Evolutionary conservation across 306 rosid genomes (phyloP).

Genomic region (Ormosia emarginata): DNA sequence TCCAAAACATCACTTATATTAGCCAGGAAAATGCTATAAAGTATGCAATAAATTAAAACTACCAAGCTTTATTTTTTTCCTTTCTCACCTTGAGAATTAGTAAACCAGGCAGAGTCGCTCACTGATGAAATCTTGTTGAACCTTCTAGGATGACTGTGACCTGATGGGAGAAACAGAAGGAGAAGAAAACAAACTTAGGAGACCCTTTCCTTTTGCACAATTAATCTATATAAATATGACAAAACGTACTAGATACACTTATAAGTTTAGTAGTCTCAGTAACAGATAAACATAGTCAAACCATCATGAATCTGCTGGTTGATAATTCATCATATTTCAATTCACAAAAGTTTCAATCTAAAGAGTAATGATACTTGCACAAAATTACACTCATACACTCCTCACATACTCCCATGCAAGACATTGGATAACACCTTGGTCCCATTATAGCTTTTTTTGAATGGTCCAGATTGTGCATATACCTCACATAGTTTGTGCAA

Average conservation of each 20-base stretch:
- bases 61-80: not conserved
- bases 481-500: not conserved
- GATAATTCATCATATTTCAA: not conserved
- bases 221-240: not conserved
- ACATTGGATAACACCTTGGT: not conserved
- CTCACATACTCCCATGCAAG: not conserved
- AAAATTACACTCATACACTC: not conserved
- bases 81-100: slow-evolving; percentile 7
- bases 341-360: not conserved
- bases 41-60: slow-evolving; percentile 8
- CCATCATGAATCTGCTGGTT: not conserved
- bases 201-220: not conserved
- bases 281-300: not conserved
- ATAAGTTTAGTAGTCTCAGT: not conserved
- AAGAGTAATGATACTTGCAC: not conserved
- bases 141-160: slow-evolving; percentile 20
- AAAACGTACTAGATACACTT: not conserved
- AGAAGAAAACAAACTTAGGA: slow-evolving; percentile 4
- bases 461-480: not conserved
- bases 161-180: slow-evolving; percentile 5
- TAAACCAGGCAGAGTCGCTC: slow-evolving; percentile 3
- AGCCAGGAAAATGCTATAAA: slow-evolving; percentile 11
- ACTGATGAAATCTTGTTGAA: slow-evolving; percentile 13
- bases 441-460: not conserved
- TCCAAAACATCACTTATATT: slow-evolving; percentile 8